These are phyloP conservation scores for Aspergillus calidoustus DNA, from an alignment of 2,329 filamentous ascomycete genomes.

Conservation along the genomic window DNA sequence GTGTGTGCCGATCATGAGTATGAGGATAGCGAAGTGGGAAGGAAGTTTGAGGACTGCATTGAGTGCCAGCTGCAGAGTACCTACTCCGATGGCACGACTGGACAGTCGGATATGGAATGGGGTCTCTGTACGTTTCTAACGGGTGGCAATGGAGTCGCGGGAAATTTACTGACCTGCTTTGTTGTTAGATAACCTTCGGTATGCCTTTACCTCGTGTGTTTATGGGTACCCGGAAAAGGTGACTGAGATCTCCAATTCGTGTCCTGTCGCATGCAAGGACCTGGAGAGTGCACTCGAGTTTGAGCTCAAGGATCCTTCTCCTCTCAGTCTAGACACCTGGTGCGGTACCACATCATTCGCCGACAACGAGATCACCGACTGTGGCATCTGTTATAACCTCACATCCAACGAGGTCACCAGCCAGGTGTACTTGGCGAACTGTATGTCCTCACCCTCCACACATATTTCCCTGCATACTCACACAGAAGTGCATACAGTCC, in stretches of 20 bases:
- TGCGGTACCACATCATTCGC: slow-evolving; percentile 45
- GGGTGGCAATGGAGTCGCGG: background rate
- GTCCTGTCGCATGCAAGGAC: slow-evolving; percentile 47
- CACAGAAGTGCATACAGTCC: slow-evolving; percentile 34
- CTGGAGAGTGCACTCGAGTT: slow-evolving; percentile 39
- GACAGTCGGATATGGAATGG: slow-evolving; percentile 51
- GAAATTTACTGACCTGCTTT: background rate
- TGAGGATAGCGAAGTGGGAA: slow-evolving; percentile 37
- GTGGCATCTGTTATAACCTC: slow-evolving; percentile 50
- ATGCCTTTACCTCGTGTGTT: slow-evolving; percentile 49
- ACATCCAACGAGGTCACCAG: slow-evolving; percentile 28
- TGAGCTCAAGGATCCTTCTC: slow-evolving; percentile 34
- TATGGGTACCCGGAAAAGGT: slow-evolving; percentile 45
- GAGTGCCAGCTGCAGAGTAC: slow-evolving; percentile 48
- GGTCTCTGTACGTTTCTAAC: slow-evolving; percentile 47
- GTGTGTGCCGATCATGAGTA: slow-evolving; percentile 47
- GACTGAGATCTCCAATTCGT: slow-evolving; percentile 48
- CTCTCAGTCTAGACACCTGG: slow-evolving; percentile 40
- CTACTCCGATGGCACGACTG: slow-evolving; percentile 36
- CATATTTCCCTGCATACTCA: background rate
- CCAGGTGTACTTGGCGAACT: slow-evolving; percentile 50
- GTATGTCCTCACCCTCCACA: slow-evolving; percentile 35
- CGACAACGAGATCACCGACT: slow-evolving; percentile 47
- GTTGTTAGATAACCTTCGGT: slow-evolving; percentile 52
- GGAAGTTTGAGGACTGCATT: slow-evolving; percentile 46